These are phyloP conservation scores for Debaryomyces sp. DNA, from an alignment of 1,139 yeast genomes.

Conservation along the genomic window DNA sequence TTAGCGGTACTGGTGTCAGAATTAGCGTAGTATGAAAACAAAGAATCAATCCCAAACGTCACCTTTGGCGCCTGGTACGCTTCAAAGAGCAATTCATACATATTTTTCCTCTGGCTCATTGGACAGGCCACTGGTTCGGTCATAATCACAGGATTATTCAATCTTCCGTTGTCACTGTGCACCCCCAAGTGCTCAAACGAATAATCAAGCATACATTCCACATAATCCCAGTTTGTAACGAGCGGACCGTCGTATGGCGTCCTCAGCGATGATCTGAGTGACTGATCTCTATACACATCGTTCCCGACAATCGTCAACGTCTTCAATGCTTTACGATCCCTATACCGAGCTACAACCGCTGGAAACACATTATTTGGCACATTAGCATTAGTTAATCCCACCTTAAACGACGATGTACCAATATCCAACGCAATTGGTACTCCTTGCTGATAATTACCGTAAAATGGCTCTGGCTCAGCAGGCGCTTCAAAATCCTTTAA, in stretches of 20 bases:
- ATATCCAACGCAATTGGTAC: conserved; percentile 83
- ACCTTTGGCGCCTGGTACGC: conserved; percentile 74
- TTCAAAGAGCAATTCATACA: conserved; percentile 85
- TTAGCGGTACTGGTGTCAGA: conserved; percentile 31
- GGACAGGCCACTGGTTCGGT: conserved; percentile 78
- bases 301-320: conserved; percentile 79
- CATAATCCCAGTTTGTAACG: conserved; percentile 89
- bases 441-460: conserved; percentile 50
- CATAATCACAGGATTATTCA: conserved; percentile 81
- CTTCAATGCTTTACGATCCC: conserved; percentile 70
- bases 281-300: conserved; percentile 73
- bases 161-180: conserved; percentile 47
- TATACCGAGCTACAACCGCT: conserved; percentile 66
- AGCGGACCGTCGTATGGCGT: conserved; percentile 88
- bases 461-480: conserved; percentile 51
- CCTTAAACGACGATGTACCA: conserved; percentile 70
- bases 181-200: conserved; percentile 80
- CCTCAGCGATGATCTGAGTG: conserved; percentile 67
- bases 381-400: conserved; percentile 62
- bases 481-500: conserved; percentile 50
- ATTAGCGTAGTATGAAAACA: conserved; percentile 71
- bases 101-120: conserved; percentile 64
- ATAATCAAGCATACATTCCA: conserved; percentile 82
- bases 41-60: conserved; percentile 78
- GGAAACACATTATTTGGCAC: conserved; percentile 72